A percentile compares a stretch with the other conserved stretches of the same genome.
Conservation (phyloP, 805 yeast genomes). For the Candida boidinii region DNA sequence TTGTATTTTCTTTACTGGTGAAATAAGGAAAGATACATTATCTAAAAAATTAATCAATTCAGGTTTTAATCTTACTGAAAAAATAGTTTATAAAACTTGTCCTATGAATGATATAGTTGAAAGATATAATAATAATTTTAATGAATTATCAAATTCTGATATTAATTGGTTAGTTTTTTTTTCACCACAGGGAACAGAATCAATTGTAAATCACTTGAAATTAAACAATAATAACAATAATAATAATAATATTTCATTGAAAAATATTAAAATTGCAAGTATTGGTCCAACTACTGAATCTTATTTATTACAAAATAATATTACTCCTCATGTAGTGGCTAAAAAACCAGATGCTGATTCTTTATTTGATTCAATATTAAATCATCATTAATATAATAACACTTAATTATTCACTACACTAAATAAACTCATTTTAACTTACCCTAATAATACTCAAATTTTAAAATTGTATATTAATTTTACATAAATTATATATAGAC, state of each 20-base stretch:
- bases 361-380: slow-evolving; percentile 33
- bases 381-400: too few relatives aligned
- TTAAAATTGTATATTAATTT: neutral
- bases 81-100: slow-evolving; percentile 62
- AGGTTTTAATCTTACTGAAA: slow-evolving; percentile 44
- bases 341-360: slow-evolving; percentile 63
- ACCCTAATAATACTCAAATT: neutral
- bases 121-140: slow-evolving; percentile 18
- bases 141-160: slow-evolving; percentile 11
- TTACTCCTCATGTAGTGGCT: slow-evolving; percentile 58
- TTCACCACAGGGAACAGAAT: slow-evolving; percentile 82
- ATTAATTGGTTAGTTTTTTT: slow-evolving; percentile 73
- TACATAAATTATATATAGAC: neutral
- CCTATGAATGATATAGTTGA: slow-evolving; percentile 36
- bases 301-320: slow-evolving; percentile 42
- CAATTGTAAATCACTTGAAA: slow-evolving; percentile 38
- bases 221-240: slow-evolving; percentile 16
- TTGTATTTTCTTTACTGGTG: slow-evolving; percentile 86
- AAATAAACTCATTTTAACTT: neutral
- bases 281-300: slow-evolving; percentile 90
- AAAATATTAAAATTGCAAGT: slow-evolving; percentile 49
- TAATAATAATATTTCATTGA: neutral
- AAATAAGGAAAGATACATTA: slow-evolving; percentile 70
- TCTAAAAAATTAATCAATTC: slow-evolving; percentile 46
- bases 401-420: neutral